These are phyloP conservation scores for Tylopilus vinaceipallidus DNA, from an alignment of 768 basidiomycete species.

Conservation along the genomic window DNA sequence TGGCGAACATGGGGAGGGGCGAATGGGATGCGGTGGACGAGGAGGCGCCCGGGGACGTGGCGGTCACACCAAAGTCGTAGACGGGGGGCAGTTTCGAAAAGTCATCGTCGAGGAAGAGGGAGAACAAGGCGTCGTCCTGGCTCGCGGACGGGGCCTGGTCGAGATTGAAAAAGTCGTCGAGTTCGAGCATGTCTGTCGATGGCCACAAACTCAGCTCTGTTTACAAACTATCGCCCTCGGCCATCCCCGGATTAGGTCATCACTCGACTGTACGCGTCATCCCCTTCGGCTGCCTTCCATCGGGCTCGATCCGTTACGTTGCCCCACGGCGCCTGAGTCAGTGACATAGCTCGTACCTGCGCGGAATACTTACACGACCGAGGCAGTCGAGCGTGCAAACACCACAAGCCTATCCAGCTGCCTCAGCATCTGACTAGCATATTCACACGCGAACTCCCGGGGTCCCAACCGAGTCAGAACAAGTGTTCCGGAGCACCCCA, in stretches of 20 bases:
- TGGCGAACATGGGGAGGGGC: conserved; percentile 41
- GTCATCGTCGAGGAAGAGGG: conserved; percentile 47
- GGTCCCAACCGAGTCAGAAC: too few species aligned
- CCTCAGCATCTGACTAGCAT: too few species aligned
- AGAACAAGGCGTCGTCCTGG: conserved; percentile 39
- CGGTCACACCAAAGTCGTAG: conserved; percentile 27
- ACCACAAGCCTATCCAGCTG: too few species aligned
- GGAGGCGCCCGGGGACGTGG: conserved; percentile 26
- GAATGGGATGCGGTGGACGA: conserved; percentile 25
- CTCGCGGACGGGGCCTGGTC: conserved; percentile 45
- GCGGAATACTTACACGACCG: too few species aligned
- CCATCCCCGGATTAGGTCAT: conserved; percentile 16
- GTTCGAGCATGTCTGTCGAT: conserved; percentile 18
- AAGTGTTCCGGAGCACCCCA: too few species aligned
- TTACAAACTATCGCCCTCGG: background rate
- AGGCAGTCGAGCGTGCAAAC: too few species aligned
- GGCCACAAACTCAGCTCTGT: background rate
- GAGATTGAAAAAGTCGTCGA: conserved; percentile 67
- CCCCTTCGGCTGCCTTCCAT: background rate
- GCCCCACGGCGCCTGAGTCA: too few species aligned
- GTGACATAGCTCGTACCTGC: too few species aligned
- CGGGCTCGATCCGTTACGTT: too few species aligned
- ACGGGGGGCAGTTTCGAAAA: conserved; percentile 30
- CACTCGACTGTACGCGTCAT: conserved; percentile 15
- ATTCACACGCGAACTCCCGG: too few species aligned